Evolutionary conservation across 441 rosid genomes (phyloP), one percentile per base, ranked within the genome.

Genomic region (Erysimum cheiri): DNA sequence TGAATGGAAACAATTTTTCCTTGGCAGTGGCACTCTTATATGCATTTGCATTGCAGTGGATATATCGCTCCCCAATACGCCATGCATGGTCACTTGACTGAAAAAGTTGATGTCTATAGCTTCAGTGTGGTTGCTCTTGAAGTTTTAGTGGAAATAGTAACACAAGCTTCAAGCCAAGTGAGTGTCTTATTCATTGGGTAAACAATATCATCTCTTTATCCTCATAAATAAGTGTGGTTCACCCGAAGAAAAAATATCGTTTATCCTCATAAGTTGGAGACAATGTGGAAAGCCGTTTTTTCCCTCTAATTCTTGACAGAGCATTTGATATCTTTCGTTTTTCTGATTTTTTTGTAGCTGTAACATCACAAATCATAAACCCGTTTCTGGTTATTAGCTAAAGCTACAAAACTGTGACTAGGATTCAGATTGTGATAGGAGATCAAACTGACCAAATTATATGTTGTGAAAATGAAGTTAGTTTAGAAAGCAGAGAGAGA

Each of bases 321-420:
- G 68, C 80, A 80, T 81, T 61, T 80, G 71, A 70, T 50, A 77
- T 80, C 85, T 67, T 29, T 65, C 13, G 41, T 49, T 26, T 26
- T 15, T 29, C 8, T 35, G 2, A 10, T 39, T 53, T 33, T 35
- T 15, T 54, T 28, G 6, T 50, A 28, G 29, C 31, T 44, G 17
- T 62, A 46, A 62, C 54, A 46, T 31, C 15, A 44, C 13, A 28
- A 9, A 10, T 44, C 17, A 17, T 28, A 28, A 41, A 26, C 65
- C 4, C 19, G 24, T 60, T 43, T 14, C 15, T 43, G 15, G 53
- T 43, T 29, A 43, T 3, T 29, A 31, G 39, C 39, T 8, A 46
- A 63, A 63, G 43, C 29, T 32, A 33, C 33, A 33, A 62, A 62
- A 46, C 41, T 61, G 39, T 31, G 29, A 14, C 11, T 43, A 19